A percentile compares a stretch with the other conserved stretches of the same genome.
Evolutionary conservation across 2,329 filamentous ascomycete genomes (phyloP).

Genomic region (Sclerotinia subarctica): DNA sequence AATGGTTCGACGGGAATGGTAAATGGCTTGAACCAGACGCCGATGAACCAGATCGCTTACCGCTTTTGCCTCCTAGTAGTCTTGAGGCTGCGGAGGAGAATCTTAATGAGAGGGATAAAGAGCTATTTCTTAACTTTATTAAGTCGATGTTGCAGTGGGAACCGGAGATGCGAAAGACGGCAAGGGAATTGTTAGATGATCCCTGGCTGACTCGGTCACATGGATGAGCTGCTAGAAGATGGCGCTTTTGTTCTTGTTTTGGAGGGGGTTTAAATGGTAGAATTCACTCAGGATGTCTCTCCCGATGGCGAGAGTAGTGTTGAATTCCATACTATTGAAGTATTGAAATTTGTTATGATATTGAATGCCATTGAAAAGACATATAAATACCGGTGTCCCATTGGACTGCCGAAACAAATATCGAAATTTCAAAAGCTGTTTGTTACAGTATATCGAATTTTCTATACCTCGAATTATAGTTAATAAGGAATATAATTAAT

Average conservation of each 20-base stretch:
- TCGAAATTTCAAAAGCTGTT: no score
- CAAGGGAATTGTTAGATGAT: constrained; percentile 38
- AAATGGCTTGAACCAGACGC: neutral
- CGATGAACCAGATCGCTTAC: neutral
- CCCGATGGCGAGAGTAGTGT: neutral
- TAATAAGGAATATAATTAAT: no score
- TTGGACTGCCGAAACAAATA: no score
- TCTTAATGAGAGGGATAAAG: constrained; percentile 35
- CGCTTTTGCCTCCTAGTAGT: neutral
- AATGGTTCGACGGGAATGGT: neutral
- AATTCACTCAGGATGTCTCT: neutral
- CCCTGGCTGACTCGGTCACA: constrained; percentile 30
- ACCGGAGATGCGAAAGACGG: constrained; percentile 39
- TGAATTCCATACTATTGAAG: no score
- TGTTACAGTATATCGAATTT: no score
- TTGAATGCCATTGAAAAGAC: no score
- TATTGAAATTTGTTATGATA: no score
- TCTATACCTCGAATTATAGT: no score
- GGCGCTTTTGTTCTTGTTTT: neutral
- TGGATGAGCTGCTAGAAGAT: neutral
- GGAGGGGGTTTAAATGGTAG: neutral
- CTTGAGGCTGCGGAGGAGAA: neutral
- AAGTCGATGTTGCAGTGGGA: constrained; percentile 39
- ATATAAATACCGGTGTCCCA: no score
- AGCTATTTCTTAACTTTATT: constrained; percentile 37